These are phyloP conservation scores for Babesia ovis DNA, from an alignment of 169 alveolate species.

Conservation along the genomic window DNA sequence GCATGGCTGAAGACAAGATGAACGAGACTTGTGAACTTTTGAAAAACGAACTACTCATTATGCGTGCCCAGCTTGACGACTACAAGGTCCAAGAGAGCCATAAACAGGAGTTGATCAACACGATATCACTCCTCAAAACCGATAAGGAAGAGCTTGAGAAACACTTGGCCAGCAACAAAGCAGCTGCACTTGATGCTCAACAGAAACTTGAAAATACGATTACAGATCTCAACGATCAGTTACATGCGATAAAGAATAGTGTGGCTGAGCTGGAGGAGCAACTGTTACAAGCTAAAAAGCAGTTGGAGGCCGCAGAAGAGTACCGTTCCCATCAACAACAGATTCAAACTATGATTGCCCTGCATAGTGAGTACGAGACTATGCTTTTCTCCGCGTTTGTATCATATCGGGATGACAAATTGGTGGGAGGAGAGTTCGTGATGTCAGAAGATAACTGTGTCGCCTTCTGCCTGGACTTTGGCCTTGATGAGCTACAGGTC, in stretches of 20 bases:
- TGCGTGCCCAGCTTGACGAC: slow-evolving; percentile 12
- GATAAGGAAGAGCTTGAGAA: neutral
- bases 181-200: neutral
- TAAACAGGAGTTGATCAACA: slow-evolving; percentile 1
- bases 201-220: slow-evolving; percentile 2
- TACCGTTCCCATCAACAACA: slow-evolving; percentile 1
- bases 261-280: slow-evolving; percentile 8
- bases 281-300: slow-evolving; percentile 9
- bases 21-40: slow-evolving; percentile 30
- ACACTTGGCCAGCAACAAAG: neutral
- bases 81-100: slow-evolving; percentile 13
- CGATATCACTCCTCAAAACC: slow-evolving; percentile 9
- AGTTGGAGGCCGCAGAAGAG: slow-evolving; percentile 1
- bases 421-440: slow-evolving; percentile 58
- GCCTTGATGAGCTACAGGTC: slow-evolving; percentile 29
- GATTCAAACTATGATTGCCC: slow-evolving; percentile 26
- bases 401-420: slow-evolving; percentile 30
- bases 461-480: slow-evolving; percentile 56
- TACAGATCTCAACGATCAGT: slow-evolving; percentile 6
- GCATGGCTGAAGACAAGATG: slow-evolving; percentile 26
- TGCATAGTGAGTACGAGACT: slow-evolving; percentile 49
- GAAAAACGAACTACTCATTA: neutral
- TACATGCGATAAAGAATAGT: neutral
- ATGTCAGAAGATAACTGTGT: slow-evolving; percentile 49
- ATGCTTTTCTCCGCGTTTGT: slow-evolving; percentile 51